Evolutionary conservation across 2,329 filamentous ascomycete species (phyloP).

Genomic region (Sclerotinia spermophila): DNA sequence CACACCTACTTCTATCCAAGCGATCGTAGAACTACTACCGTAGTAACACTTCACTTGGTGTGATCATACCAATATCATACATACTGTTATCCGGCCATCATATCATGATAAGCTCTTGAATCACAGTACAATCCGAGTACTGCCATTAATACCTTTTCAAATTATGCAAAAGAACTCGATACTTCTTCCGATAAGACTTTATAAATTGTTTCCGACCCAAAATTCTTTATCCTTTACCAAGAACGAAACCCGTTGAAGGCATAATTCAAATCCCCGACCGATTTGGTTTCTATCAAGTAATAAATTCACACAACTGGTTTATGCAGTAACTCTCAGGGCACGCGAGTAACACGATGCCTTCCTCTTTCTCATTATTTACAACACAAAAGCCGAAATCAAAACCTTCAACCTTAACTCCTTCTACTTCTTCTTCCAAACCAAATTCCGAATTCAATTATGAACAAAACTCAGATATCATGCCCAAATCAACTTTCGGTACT

Average conservation of each 20-base stretch:
- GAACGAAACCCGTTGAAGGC: conserved; percentile 6
- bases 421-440: neutral
- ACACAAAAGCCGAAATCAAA: conserved; percentile 10
- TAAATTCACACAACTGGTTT: conserved; percentile 11
- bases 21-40: neutral
- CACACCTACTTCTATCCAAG: neutral
- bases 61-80: neutral
- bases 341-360: conserved; percentile 18
- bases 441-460: conserved; percentile 6
- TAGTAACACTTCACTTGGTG: neutral
- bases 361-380: conserved; percentile 14
- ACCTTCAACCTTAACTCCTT: neutral
- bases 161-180: neutral
- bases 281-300: conserved; percentile 18
- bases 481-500: neutral
- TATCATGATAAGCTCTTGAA: conserved; percentile 14
- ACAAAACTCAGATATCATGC: conserved; percentile 3
- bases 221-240: neutral
- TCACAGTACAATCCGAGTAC: neutral
- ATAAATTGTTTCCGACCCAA: neutral
- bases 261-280: conserved; percentile 9
- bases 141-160: neutral
- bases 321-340: conserved; percentile 17
- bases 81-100: neutral
- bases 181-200: conserved; percentile 1